Percentiles rank a stretch among this genome's conserved stretches.
Conservation (phyloP, 495 filamentous ascomycete genomes). For the Talaromyces stipitatus region DNA sequence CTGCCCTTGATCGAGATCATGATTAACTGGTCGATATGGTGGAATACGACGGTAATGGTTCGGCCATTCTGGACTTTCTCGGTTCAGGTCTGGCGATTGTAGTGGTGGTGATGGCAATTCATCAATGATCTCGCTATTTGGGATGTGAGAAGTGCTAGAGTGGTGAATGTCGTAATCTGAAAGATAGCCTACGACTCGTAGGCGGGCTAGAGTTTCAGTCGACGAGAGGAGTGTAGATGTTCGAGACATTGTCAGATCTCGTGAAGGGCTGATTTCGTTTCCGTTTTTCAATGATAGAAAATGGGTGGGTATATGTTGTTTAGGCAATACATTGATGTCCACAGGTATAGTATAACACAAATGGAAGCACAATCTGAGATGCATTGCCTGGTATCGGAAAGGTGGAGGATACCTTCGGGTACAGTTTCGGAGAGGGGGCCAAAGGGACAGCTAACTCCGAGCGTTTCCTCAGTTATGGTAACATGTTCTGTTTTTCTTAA, state of each 20-base stretch:
- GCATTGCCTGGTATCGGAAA: not conserved
- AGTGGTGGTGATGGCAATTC: conserved; percentile 11
- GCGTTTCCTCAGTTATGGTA: not conserved
- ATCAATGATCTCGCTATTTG: not conserved
- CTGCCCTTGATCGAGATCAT: conserved; percentile 28
- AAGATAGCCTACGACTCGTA: not conserved
- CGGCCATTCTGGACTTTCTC: conserved; percentile 28
- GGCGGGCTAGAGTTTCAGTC: not conserved
- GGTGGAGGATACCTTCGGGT: not conserved
- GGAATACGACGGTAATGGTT: conserved; percentile 41
- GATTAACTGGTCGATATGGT: conserved; percentile 40
- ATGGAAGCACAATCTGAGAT: not conserved
- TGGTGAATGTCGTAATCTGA: conserved; percentile 32
- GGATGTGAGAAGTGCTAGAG: not conserved
- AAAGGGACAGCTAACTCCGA: not conserved
- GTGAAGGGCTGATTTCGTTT: not conserved
- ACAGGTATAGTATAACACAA: not conserved
- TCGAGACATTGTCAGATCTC: conserved; percentile 25
- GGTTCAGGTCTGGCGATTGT: conserved; percentile 17
- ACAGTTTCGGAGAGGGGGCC: not conserved
- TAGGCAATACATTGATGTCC: not conserved
- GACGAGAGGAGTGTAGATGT: conserved; percentile 23
- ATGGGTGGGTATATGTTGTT: not conserved
- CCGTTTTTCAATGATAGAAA: not conserved
- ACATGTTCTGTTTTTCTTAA: not conserved